Conservation (phyloP, 495 filamentous ascomycete species). For the Sphaerosporella brunnea region DNA sequence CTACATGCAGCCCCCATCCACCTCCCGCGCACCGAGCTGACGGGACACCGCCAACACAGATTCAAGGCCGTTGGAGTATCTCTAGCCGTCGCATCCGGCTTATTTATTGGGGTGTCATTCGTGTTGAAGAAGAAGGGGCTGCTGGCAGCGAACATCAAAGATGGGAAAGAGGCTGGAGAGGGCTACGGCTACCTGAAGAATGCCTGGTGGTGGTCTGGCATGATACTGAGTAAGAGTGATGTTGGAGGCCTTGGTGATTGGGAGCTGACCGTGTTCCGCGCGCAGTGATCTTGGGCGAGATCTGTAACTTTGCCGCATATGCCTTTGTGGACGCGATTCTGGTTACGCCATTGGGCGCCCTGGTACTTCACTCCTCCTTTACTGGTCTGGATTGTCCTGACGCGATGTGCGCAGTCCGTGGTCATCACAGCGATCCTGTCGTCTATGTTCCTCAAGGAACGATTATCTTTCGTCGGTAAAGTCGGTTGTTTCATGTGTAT, state of each 20-base stretch:
- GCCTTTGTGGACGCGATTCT: slow-evolving; percentile 94
- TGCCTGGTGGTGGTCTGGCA: slow-evolving; percentile 83
- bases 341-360: slow-evolving; percentile 85
- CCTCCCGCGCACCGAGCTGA: slow-evolving; percentile 3
- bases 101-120: slow-evolving; percentile 91
- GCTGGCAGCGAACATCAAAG: slow-evolving; percentile 82
- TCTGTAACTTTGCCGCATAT: slow-evolving; percentile 96
- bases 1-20: neutral
- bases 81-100: slow-evolving; percentile 69
- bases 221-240: slow-evolving; percentile 53
- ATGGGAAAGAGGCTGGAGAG: slow-evolving; percentile 77
- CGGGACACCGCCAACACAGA: slow-evolving; percentile 5
- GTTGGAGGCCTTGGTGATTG: too few relatives aligned
- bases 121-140: slow-evolving; percentile 88
- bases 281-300: slow-evolving; percentile 86
- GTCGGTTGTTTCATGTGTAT: slow-evolving; percentile 93
- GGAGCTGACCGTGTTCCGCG: too few relatives aligned
- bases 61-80: slow-evolving; percentile 83
- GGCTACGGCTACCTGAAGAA: slow-evolving; percentile 98
- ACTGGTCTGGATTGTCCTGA: neutral
- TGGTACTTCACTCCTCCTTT: slow-evolving; percentile 26
- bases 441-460: slow-evolving; percentile 90
- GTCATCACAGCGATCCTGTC: slow-evolving; percentile 86
- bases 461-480: slow-evolving; percentile 87
- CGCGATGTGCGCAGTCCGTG: slow-evolving; percentile 40